These are phyloP conservation scores for Zarea fungicola DNA, from an alignment of 2,329 filamentous ascomycete species.

Conservation along the genomic window DNA sequence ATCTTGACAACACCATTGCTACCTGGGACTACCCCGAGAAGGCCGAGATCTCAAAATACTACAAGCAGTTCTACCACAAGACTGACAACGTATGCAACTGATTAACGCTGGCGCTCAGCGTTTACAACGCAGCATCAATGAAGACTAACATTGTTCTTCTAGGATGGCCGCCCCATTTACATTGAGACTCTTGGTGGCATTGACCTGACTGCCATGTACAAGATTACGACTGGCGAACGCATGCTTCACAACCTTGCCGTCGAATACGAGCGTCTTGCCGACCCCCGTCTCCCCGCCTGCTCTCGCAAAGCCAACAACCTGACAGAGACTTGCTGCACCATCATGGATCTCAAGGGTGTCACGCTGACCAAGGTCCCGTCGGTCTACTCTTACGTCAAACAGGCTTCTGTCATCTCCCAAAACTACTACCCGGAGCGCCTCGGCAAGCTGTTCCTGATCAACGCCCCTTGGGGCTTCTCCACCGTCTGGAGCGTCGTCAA, in stretches of 20 bases:
- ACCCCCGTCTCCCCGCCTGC: constrained; percentile 90
- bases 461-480: constrained; percentile 93
- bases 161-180: constrained; percentile 96
- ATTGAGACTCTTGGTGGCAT: constrained; percentile 95
- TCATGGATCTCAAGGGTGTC: constrained; percentile 97
- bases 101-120: no score
- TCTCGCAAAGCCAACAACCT: constrained; percentile 85
- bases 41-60: constrained; percentile 77
- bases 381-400: constrained; percentile 82
- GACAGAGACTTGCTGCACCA: constrained; percentile 95
- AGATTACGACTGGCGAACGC: constrained; percentile 85
- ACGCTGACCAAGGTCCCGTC: constrained; percentile 73
- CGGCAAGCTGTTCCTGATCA: constrained; percentile 95
- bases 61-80: constrained; percentile 99
- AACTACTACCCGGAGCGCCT: constrained; percentile 99
- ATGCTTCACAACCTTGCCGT: constrained; percentile 96
- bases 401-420: constrained; percentile 84
- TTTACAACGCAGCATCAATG: no score
- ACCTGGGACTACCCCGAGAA: constrained; percentile 88
- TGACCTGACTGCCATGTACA: constrained; percentile 82
- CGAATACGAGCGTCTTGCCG: constrained; percentile 94
- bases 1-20: constrained; percentile 74
- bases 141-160: constrained; percentile 4
- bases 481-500: constrained; percentile 82
- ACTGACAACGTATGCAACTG: constrained; percentile 74